Evolutionary conservation across 768 basidiomycete genomes (phyloP).

Genomic region (Lactifluus rugatus): DNA sequence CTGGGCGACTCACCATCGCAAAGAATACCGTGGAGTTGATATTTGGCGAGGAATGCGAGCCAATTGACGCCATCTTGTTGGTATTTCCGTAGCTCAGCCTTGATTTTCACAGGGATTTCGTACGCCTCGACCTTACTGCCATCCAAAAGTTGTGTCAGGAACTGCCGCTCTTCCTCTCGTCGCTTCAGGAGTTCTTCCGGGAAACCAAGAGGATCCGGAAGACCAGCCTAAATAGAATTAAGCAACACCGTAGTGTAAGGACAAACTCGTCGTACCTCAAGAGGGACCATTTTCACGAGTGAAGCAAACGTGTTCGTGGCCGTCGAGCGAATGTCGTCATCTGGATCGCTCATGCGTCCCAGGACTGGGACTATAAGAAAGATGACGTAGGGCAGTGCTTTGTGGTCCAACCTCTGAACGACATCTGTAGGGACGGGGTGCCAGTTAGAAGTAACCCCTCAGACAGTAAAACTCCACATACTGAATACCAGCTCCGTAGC

Average conservation of each 20-base stretch:
- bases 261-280: slow-evolving; percentile 54
- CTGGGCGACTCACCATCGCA: slow-evolving; percentile 69
- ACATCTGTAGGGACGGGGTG: slow-evolving; percentile 50
- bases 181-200: slow-evolving; percentile 78
- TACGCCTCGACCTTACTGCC: slow-evolving; percentile 93
- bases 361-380: slow-evolving; percentile 95
- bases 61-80: slow-evolving; percentile 98
- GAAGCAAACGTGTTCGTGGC: slow-evolving; percentile 98
- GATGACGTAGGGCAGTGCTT: slow-evolving; percentile 91
- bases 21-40: slow-evolving; percentile 93
- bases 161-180: slow-evolving; percentile 80
- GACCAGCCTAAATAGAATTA: slow-evolving; percentile 48
- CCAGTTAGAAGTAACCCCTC: slow-evolving; percentile 15
- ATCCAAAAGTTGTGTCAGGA: slow-evolving; percentile 88
- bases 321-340: slow-evolving; percentile 84
- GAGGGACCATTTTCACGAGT: slow-evolving; percentile 94
- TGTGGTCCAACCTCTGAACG: slow-evolving; percentile 84
- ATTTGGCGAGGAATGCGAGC: slow-evolving; percentile 96
- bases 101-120: slow-evolving; percentile 73
- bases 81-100: slow-evolving; percentile 92
- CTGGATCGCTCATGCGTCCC: slow-evolving; percentile 92
- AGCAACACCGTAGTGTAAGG: not conserved
- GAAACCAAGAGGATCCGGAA: slow-evolving; percentile 95
- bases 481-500: slow-evolving; percentile 86
- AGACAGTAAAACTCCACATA: slow-evolving; percentile 35